Conservation (phyloP, 1,284 basidiomycete genomes). For the Ustilago cynodontis region DNA sequence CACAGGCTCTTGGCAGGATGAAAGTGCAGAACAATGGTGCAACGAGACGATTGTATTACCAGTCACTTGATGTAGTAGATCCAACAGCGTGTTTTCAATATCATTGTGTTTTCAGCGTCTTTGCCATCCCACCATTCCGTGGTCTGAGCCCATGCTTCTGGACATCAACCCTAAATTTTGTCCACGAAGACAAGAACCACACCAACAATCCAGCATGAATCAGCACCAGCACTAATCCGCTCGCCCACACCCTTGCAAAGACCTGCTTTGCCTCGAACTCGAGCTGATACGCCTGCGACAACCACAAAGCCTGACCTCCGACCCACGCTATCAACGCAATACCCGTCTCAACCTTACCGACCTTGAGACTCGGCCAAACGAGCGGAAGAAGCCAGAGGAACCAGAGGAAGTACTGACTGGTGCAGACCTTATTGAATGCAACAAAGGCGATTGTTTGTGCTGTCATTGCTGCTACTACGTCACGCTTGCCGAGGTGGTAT, state of each 20-base stretch:
- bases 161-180: constrained; percentile 25
- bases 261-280: constrained; percentile 64
- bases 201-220: constrained; percentile 50
- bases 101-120: constrained; percentile 39
- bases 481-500: constrained; percentile 75
- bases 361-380: constrained; percentile 77
- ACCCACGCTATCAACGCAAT: constrained; percentile 77
- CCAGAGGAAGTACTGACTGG: constrained; percentile 98
- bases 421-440: constrained; percentile 97
- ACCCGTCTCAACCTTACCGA: constrained; percentile 18
- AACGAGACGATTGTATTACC: too few relatives aligned
- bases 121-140: constrained; percentile 13
- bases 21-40: too few relatives aligned
- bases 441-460: constrained; percentile 92
- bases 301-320: constrained; percentile 72
- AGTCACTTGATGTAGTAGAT: not conserved
- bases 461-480: constrained; percentile 86
- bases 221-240: constrained; percentile 52
- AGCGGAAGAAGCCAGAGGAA: constrained; percentile 91
- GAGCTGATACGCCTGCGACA: constrained; percentile 64
- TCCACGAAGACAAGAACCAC: constrained; percentile 59
- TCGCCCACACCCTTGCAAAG: constrained; percentile 60
- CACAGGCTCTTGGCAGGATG: too few relatives aligned
- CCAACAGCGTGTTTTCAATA: not conserved
- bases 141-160: constrained; percentile 33